Base-by-base conservation (phyloP, 192 early-diverging fungal species). In the Gigaspora rosea region DNA sequence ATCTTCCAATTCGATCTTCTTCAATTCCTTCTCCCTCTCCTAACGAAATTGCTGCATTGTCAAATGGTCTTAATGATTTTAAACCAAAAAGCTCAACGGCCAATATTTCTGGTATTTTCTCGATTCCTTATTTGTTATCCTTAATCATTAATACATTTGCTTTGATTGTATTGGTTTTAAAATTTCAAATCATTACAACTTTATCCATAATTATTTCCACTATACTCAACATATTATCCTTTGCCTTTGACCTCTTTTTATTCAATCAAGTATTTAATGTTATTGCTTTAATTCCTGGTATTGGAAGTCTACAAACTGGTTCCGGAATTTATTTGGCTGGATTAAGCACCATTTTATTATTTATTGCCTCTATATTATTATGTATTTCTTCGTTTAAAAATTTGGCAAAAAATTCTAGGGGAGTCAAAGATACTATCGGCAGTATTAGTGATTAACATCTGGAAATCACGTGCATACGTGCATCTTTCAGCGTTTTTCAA, bases 251-350 rank as follows among this genome's bases (percentile, higher is more conserved):
- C n/a, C 41, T 66, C 12, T 54, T 64, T 15, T n/a, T 76, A 9
- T 76, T 76, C 36, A 32, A 51, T n/a, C 54, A 48, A 33, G 75
- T 76, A 20, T 76, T 76, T 66, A 22, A 66, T 12, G 8, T 66
- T 1, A 41, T 76, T 36, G 61, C 20, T 63, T 18, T 51, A 16
- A 56, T 76, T 20, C 75, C 75, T 54, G 75, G 75, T 13, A 65
- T 76, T 35, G 75, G 75, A 16, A 15, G 41, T 66, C 50, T 51
- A 50, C 8, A 46, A 0, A 76, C 49, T 62, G 75, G 75, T 15
- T 27, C 75, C 22, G 75, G 50, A 3, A 76, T 67, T 36, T 18
- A 20, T 35, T 46, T 76, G 6, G 63, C 62, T 3, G 48, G 8
- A 13, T 56, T 49, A 2, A 76, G 75, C n/a, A 13, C 32, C 10